Percentiles rank a stretch among this genome's conserved stretches.
phyloP scores from a whole-genome alignment of 225 moss, liverwort and hornwort genomes.

The Pleurozium schreberi region DNA sequence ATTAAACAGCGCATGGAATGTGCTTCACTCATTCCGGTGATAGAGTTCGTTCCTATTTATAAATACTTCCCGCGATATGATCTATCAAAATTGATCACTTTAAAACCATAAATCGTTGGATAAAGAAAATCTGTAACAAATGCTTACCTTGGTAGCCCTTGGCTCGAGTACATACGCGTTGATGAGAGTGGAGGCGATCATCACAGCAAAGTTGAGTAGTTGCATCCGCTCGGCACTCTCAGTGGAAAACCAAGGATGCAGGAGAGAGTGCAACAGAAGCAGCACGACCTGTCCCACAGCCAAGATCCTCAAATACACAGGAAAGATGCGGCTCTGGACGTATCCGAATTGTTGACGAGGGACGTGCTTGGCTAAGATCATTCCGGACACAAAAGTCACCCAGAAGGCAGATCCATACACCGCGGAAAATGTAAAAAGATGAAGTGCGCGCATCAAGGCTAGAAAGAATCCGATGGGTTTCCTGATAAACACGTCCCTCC shows the following conservation, averaged over 20 bases:
- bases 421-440: constrained; percentile 42
- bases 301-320: constrained; percentile 31
- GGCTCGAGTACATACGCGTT: constrained; percentile 40
- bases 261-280: constrained; percentile 12
- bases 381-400: constrained; percentile 57
- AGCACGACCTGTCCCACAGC: constrained; percentile 21
- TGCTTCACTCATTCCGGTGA: neutral
- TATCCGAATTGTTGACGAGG: constrained; percentile 53
- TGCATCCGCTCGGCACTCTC: constrained; percentile 26
- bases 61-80: neutral
- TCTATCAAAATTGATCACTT: neutral
- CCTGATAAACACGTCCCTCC: constrained; percentile 24
- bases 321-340: constrained; percentile 54
- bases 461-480: constrained; percentile 32
- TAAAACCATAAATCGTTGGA: neutral
- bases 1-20: neutral
- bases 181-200: constrained; percentile 25
- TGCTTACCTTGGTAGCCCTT: constrained; percentile 33
- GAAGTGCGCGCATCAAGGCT: constrained; percentile 27
- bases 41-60: neutral
- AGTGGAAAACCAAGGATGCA: constrained; percentile 42
- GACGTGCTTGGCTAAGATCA: constrained; percentile 39
- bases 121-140: neutral
- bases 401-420: constrained; percentile 43
- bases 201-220: constrained; percentile 27